Evolutionary conservation across 2,329 filamentous ascomycete species (phyloP).

Genomic region (Fusarium fracticaudum): DNA sequence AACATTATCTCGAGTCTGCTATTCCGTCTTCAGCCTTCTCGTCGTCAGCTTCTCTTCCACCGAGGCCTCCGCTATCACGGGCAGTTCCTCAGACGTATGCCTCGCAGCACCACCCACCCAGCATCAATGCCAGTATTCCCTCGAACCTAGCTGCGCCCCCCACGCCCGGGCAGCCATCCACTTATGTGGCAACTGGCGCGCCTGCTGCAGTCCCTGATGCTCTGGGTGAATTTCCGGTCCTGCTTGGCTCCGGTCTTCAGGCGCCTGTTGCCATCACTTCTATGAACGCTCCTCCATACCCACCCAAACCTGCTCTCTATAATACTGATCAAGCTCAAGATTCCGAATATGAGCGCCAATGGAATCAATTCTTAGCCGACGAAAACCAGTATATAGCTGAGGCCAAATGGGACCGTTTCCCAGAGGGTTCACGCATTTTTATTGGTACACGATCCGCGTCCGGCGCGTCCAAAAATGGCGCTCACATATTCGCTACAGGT

Average conservation of each 20-base stretch:
- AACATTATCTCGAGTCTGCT: conserved; percentile 37
- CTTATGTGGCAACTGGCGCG: conserved; percentile 47
- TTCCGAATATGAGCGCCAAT: conserved; percentile 68
- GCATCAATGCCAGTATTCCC: conserved; percentile 45
- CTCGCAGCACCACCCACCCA: conserved; percentile 50
- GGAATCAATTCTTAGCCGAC: conserved; percentile 77
- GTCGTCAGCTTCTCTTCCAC: conserved; percentile 56
- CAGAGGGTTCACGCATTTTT: conserved; percentile 79
- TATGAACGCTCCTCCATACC: conserved; percentile 46
- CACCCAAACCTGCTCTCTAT: conserved; percentile 43
- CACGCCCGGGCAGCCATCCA: conserved; percentile 47
- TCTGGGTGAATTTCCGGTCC: conserved; percentile 45
- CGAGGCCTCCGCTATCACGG: conserved; percentile 56
- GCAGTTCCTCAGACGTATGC: conserved; percentile 50
- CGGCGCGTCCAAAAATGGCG: conserved; percentile 40
- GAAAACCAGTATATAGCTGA: conserved; percentile 81
- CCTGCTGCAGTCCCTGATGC: conserved; percentile 47
- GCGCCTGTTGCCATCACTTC: conserved; percentile 41
- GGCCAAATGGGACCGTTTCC: conserved; percentile 84
- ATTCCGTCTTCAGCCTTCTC: conserved; percentile 48
- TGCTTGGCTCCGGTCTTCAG: conserved; percentile 44
- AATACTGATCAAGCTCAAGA: conserved; percentile 48
- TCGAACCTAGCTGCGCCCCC: conserved; percentile 44
- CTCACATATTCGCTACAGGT: conserved; percentile 61
- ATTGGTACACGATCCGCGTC: conserved; percentile 68